Conservation (phyloP, 2,329 filamentous ascomycete genomes). For the Ophiostoma sp. region DNA sequence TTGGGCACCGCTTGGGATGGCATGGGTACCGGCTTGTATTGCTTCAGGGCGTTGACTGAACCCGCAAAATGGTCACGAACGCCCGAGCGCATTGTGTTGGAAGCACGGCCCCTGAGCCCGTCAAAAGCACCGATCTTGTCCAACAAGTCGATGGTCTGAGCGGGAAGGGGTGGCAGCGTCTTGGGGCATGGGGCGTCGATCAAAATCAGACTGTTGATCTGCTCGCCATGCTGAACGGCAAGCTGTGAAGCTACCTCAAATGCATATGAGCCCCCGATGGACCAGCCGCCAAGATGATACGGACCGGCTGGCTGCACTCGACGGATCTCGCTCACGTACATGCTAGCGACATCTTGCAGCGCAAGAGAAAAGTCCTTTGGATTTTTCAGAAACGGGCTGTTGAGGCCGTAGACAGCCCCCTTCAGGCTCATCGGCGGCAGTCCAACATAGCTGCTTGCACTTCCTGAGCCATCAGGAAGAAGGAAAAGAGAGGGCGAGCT, state of each 20-base stretch:
- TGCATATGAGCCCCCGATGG: constrained; percentile 66
- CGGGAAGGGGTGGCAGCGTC: constrained; percentile 62
- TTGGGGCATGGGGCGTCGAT: constrained; percentile 63
- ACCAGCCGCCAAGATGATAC: constrained; percentile 67
- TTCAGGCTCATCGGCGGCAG: constrained; percentile 48
- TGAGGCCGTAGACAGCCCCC: constrained; percentile 52
- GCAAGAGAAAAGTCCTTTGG: constrained; percentile 61
- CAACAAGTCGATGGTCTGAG: constrained; percentile 65
- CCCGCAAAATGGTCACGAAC: constrained; percentile 67
- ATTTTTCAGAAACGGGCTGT: constrained; percentile 66
- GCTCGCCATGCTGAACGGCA: constrained; percentile 49
- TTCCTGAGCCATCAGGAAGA: constrained; percentile 51
- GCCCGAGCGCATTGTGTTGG: constrained; percentile 61
- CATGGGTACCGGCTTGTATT: constrained; percentile 62
- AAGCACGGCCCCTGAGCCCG: constrained; percentile 17
- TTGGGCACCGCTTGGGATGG: constrained; percentile 53
- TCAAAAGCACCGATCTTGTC: constrained; percentile 51
- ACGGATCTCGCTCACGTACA: constrained; percentile 65
- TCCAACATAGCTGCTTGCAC: constrained; percentile 60
- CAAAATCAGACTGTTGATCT: constrained; percentile 53
- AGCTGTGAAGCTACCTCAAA: constrained; percentile 61
- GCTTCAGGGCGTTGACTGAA: constrained; percentile 61
- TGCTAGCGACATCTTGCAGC: constrained; percentile 57
- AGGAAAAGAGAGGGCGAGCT: constrained; percentile 47
- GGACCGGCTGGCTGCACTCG: constrained; percentile 63